Base-by-base conservation (phyloP, 2,329 filamentous ascomycete species). In the Hypomyces perniciosus region DNA sequence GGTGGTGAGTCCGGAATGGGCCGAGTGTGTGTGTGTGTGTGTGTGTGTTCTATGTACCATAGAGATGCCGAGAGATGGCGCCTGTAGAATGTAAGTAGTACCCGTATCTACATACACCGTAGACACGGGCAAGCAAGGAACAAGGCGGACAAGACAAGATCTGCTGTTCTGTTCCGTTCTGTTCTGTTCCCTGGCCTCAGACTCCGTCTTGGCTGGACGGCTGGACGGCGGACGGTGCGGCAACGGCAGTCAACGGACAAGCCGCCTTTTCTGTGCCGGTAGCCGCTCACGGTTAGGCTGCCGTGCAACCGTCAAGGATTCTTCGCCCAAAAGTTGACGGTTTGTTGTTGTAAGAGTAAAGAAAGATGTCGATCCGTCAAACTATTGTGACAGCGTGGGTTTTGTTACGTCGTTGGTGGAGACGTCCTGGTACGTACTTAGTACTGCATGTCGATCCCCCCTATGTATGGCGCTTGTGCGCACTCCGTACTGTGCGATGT, bases 391-490 rank as follows among this genome's bases (percentile, higher is more conserved):
- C 4, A 20, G 10, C 3, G 28, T 28, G 41, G 34, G 13, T 20
- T 13, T 40, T 1, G 28, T 43, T 35, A 29, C 27, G 46, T 30
- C 28, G 33, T n/a, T 40, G 45, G 45, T 30, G 37, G 44, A 7
- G n/a, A 13, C 8, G 30, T 8, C 10, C 34, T 20, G 20, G 47
- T 44, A 33, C 31, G 42, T 27, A 27, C 44, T 30, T 10, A 6
- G 13, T 10, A 5, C 31, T 30, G 76, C 79, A 60, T 66, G 71
- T 44, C 69, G 72, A 52, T 61, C 59, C 2, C 2, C 59, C 62
- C 4, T 61, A 55, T 44, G 50, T 59, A 44, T 51, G 57, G 3
- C 26, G 27, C 40, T 26, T 27, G 26, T 42, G 13, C 40, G 44
- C 26, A 50, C 53, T 54, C 20, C 20, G 20, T 20, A 20, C 20